Evolutionary conservation across 768 basidiomycete genomes (phyloP), one percentile per base, ranked within the genome.

Genomic region (Asterophora lycoperdoides): DNA sequence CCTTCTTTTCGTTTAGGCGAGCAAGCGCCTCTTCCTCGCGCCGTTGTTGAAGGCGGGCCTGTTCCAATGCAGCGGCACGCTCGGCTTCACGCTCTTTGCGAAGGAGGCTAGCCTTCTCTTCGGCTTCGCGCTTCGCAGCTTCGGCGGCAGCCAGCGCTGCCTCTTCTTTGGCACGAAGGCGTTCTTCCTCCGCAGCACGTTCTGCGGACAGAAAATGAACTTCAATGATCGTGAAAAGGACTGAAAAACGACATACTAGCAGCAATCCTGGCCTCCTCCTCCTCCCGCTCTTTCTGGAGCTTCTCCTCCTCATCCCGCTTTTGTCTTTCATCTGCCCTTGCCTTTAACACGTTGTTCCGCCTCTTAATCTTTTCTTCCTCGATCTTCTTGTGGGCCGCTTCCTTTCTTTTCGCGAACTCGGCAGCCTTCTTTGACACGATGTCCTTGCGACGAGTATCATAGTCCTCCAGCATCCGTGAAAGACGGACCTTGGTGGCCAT

Each of bases 321-420:
- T 53, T 65, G 63, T 34, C 70, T 68, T 66, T 86, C 76, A 62
- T 81, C 84, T 59, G 79, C 83, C 54, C 81, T 69, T 50, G 73
- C 70, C 55, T 81, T 79, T 23, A 85, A 50, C 36, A 89, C 67
- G 11, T 69, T 68, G 52, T 74, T 74, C 51, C 73, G 73, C 56
- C 84, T 74, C 74, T 84, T 86, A 40, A 77, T 76, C 75, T 93
- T 94, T 72, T 94, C 93, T 61, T 89, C 84, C 51, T 81, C 83
- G 46, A 93, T 81, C 76, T 84, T 92, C 65, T 68, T 72, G 56
- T 68, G 58, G 2, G 92, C 86, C 19, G 65, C 68, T 38, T 75
- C 79, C 55, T 75, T 65, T 60, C 71, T 79, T 65, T 74, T 74
- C 42, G 78, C 70, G 60, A 82, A 89, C 63, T 91, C 89, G 29